Base-by-base conservation (phyloP, 371 early-diverging fungal species). In the Lichtheimia hyalospora region DNA sequence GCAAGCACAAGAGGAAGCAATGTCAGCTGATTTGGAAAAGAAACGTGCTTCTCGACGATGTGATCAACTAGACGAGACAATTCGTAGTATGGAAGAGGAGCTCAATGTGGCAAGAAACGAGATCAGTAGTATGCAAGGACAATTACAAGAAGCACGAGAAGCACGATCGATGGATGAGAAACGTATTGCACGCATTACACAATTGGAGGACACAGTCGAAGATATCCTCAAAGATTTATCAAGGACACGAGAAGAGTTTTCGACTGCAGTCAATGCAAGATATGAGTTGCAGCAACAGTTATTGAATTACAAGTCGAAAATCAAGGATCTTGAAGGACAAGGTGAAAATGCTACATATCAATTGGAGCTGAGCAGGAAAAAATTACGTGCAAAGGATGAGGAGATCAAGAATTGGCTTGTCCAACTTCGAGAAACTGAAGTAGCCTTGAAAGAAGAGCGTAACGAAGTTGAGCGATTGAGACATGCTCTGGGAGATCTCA, bases 401-500 rank as follows among this genome's bases (percentile, higher is more conserved):
- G 56, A 55, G 41, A 55, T 43, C 42, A 55, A 55, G 16, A 55
- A 55, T 14, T 55, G 56, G 56, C 44, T 55, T 41, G n/a, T 55
- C 6, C 41, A 55, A 4, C 42, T 55, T 3, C 21, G 23, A 13
- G 44, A 55, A 2, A 27, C 20, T 10, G 56, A 55, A 27, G 20
- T 2, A 15, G 5, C 18, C 8, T 40, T 8, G 3, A 20, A 0
- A 5, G 40, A 39, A 53, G 53, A 53, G 21, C 34, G 40, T 16
- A 8, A 23, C 20, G 44, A 55, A 27, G 44, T 44, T 2, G 20
- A 5, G 5, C 41, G 56, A 13, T 24, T 55, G n/a, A 41, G 41
- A 23, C 16, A 24, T 8, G 20, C 18, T 4, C 3, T 55, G 5
- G 20, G 21, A 24, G n/a, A 8, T 13, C 21, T 42, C 24, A 55